Conservation (phyloP, 1,284 basidiomycete species). For the Ganoderma sinense region DNA sequence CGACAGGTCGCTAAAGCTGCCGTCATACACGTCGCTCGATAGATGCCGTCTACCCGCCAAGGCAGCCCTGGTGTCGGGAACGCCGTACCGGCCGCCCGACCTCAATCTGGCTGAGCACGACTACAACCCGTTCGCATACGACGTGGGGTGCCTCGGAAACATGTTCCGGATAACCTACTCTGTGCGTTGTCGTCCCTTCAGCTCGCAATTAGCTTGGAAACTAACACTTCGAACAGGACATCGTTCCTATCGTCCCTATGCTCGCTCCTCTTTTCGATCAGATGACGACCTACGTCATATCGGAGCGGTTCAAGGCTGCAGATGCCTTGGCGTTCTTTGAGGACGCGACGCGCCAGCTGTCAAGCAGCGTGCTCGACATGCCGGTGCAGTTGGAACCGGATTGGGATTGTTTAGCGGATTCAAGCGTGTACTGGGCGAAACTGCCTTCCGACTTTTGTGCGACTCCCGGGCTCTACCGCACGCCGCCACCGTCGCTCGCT, state of each 20-base stretch:
- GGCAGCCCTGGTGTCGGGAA: conserved; percentile 4
- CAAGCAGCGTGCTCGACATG: background rate
- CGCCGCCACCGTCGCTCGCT: background rate
- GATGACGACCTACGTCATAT: conserved; percentile 16
- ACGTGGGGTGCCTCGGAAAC: conserved; percentile 25
- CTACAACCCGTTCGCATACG: conserved; percentile 28
- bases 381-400: background rate
- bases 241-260: background rate
- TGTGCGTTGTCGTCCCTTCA: conserved; percentile 5
- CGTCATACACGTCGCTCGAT: conserved; percentile 9
- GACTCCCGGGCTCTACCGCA: background rate
- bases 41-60: conserved; percentile 14
- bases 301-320: conserved; percentile 12
- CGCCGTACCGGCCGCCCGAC: conserved; percentile 12
- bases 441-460: background rate
- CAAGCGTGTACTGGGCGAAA: conserved; percentile 14
- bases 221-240: background rate
- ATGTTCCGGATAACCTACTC: conserved; percentile 16
- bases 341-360: background rate
- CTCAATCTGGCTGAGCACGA: conserved; percentile 9
- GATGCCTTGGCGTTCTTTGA: conserved; percentile 14
- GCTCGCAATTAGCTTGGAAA: too few species aligned
- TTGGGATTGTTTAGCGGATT: background rate
- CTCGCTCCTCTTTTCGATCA: conserved; percentile 13
- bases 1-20: conserved; percentile 16